Conservation (phyloP, 805 yeast genomes). For the Ogataea saltuana region DNA sequence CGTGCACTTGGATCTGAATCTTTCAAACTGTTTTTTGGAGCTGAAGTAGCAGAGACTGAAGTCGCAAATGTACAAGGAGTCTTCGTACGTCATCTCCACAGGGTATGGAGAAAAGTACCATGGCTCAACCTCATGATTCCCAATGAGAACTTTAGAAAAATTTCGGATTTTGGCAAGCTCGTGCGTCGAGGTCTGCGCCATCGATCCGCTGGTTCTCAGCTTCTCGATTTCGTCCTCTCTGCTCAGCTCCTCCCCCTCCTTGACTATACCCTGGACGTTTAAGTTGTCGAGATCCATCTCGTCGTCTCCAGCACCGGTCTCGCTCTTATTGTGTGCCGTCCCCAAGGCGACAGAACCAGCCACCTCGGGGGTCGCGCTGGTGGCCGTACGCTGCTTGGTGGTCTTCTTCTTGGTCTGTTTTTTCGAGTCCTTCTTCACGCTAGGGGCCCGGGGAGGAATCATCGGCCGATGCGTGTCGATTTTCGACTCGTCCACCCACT, state of each 20-base stretch:
- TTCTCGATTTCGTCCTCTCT: slow-evolving; percentile 92
- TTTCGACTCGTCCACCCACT: slow-evolving; percentile 79
- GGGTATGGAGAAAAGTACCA: slow-evolving; percentile 99
- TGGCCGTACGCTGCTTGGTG: slow-evolving; percentile 19
- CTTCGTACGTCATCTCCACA: slow-evolving; percentile 89
- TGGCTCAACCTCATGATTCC: slow-evolving; percentile 91
- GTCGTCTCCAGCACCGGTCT: slow-evolving; percentile 43
- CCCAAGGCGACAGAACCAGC: slow-evolving; percentile 6
- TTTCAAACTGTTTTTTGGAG: slow-evolving; percentile 84
- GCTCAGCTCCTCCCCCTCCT: slow-evolving; percentile 69
- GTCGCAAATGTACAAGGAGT: slow-evolving; percentile 86
- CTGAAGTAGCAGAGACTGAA: slow-evolving; percentile 88
- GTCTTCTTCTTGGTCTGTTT: slow-evolving; percentile 35
- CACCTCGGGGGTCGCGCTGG: slow-evolving; percentile 25
- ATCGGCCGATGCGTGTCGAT: slow-evolving; percentile 73
- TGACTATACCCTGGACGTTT: slow-evolving; percentile 74
- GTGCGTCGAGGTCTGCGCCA: slow-evolving; percentile 81
- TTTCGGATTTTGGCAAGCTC: slow-evolving; percentile 93
- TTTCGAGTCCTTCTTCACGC: slow-evolving; percentile 29
- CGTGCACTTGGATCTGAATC: slow-evolving; percentile 85
- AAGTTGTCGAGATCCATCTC: slow-evolving; percentile 82
- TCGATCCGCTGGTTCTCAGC: slow-evolving; percentile 92
- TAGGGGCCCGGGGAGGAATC: slow-evolving; percentile 62
- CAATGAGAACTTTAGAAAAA: slow-evolving; percentile 74
- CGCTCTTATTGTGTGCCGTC: slow-evolving; percentile 11